Evolutionary conservation across 1,139 yeast species (phyloP).

Genomic region (Suzukiozyma palmioleophila): DNA sequence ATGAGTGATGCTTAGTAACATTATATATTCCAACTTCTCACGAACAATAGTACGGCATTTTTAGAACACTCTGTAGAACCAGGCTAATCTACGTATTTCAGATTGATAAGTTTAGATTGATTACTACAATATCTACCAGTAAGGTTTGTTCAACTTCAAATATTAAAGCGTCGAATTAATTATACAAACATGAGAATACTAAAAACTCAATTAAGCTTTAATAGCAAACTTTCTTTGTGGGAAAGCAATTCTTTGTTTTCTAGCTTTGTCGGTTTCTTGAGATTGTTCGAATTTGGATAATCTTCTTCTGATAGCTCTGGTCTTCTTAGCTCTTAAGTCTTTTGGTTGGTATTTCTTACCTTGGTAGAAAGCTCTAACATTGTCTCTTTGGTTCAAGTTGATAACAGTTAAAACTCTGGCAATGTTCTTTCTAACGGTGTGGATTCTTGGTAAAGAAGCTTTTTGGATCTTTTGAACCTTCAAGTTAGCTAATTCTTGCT

Average conservation of each 20-base stretch:
- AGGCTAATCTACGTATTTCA: too few species aligned
- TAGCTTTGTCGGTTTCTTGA: constrained; percentile 80
- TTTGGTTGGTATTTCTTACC: constrained; percentile 98
- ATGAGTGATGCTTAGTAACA: not conserved
- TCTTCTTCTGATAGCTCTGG: constrained; percentile 99
- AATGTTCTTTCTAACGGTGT: constrained; percentile 96
- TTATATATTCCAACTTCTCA: too few species aligned
- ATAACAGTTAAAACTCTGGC: constrained; percentile 97
- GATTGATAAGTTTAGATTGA: too few species aligned
- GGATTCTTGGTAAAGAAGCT: constrained; percentile 92
- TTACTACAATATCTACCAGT: too few species aligned
- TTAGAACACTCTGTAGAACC: too few species aligned
- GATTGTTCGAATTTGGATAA: constrained; percentile 84
- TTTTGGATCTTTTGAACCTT: constrained; percentile 93
- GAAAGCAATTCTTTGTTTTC: constrained; percentile 91
- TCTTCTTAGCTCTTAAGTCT: constrained; percentile 98
- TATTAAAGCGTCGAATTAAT: constrained; percentile 1
- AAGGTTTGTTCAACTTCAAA: not conserved
- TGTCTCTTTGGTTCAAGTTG: constrained; percentile 95
- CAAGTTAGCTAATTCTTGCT: constrained; percentile 94
- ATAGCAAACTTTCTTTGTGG: constrained; percentile 98
- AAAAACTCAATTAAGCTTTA: constrained; percentile 70
- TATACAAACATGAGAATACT: constrained; percentile 3
- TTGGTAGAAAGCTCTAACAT: constrained; percentile 91
- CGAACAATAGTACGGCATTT: too few species aligned